A percentile compares a stretch with the other conserved stretches of the same genome.
phyloP scores from a whole-genome alignment of 1,139 yeast genomes.

The Pichia sp. region DNA sequence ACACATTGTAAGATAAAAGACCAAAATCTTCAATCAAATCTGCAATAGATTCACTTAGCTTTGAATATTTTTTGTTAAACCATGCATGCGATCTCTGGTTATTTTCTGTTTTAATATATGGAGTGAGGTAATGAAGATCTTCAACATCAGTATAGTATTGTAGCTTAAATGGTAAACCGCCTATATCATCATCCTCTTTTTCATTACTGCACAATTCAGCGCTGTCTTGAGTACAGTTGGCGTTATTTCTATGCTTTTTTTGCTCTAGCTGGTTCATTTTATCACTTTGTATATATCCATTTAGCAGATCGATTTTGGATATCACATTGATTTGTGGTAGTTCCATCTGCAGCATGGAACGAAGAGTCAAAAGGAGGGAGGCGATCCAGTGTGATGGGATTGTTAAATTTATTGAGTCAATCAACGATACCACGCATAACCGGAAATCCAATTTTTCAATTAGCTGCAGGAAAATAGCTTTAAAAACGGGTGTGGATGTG shows the following conservation, averaged over 20 bases:
- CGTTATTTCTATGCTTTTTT: constrained; percentile 15
- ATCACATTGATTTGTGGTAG: constrained; percentile 91
- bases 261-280: constrained; percentile 28
- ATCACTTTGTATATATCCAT: constrained; percentile 44
- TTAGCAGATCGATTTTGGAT: constrained; percentile 80
- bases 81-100: constrained; percentile 32
- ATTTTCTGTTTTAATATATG: constrained; percentile 66
- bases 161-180: constrained; percentile 60
- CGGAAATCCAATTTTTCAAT: constrained; percentile 67
- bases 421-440: constrained; percentile 79
- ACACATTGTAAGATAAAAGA: constrained; percentile 81
- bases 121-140: constrained; percentile 66
- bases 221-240: not conserved
- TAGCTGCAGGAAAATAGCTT: constrained; percentile 64
- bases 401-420: constrained; percentile 81
- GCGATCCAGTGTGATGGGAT: constrained; percentile 92
- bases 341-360: constrained; percentile 91
- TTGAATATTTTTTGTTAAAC: constrained; percentile 47
- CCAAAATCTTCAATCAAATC: constrained; percentile 85
- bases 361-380: constrained; percentile 68
- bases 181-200: constrained; percentile 35
- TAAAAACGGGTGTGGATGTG: constrained; percentile 83
- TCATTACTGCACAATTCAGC: constrained; percentile 6
- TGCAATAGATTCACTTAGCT: constrained; percentile 72
- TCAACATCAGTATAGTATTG: constrained; percentile 93